These are phyloP conservation scores for Backusella psychrophila DNA, from an alignment of 192 early-diverging fungal genomes.

Conservation along the genomic window DNA sequence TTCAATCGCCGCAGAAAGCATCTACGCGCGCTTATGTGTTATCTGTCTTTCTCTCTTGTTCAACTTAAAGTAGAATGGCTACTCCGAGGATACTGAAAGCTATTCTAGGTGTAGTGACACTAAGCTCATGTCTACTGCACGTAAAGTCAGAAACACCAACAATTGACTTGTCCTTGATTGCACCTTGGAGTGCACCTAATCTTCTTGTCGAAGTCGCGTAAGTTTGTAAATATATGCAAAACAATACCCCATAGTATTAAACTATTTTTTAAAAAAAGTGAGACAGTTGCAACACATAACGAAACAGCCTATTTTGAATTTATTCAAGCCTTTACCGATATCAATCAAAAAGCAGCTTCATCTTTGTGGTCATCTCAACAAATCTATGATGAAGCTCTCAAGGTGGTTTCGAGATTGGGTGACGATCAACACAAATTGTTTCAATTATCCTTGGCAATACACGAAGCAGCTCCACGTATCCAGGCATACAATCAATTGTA, in stretches of 20 bases:
- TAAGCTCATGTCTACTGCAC: neutral
- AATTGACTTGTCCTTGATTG: conserved; percentile 44
- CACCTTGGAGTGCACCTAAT: conserved; percentile 67
- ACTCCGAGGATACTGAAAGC: conserved; percentile 9
- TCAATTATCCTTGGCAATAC: conserved; percentile 67
- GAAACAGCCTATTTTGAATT: conserved; percentile 61
- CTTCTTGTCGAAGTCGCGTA: conserved; percentile 77
- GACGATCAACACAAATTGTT: conserved; percentile 59
- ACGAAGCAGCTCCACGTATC: conserved; percentile 73
- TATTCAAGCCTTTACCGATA: conserved; percentile 52
- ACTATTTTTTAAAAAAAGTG: conserved; percentile 39
- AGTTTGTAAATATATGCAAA: conserved; percentile 14
- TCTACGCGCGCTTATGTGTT: neutral
- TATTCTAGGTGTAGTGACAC: neutral
- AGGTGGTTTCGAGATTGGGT: conserved; percentile 46
- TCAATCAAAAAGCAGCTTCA: conserved; percentile 16
- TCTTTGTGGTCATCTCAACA: conserved; percentile 33
- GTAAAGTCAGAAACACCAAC: conserved; percentile 37
- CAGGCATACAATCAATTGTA: conserved; percentile 85
- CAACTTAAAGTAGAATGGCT: neutral
- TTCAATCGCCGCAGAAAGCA: neutral
- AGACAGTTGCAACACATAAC: conserved; percentile 64
- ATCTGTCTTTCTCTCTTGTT: neutral
- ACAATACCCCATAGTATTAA: no score
- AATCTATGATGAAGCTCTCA: conserved; percentile 48